Evolutionary conservation across 2,329 filamentous ascomycete species (phyloP).

Genomic region (Aspergillus felis): DNA sequence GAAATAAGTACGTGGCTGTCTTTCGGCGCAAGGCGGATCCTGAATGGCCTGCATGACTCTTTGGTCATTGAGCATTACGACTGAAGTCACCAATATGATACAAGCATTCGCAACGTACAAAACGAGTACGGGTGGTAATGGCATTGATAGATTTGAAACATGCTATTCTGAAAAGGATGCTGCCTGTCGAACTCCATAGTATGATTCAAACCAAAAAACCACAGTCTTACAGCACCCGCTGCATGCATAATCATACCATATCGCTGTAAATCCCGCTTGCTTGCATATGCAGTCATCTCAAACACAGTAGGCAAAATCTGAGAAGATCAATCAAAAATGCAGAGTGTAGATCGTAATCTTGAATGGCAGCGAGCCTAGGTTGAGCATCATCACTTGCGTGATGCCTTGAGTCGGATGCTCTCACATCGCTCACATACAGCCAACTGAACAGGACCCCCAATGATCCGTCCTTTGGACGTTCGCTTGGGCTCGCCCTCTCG

Average conservation of each 20-base stretch:
- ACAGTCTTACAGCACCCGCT: neutral
- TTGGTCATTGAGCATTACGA: too few species aligned
- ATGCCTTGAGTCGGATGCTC: constrained; percentile 59
- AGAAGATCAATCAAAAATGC: neutral
- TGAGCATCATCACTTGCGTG: constrained; percentile 11
- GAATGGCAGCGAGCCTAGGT: constrained; percentile 12
- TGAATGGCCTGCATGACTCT: constrained; percentile 52
- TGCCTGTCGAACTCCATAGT: neutral
- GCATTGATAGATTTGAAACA: neutral
- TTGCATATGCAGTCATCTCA: neutral
- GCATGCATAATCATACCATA: neutral
- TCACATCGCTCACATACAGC: constrained; percentile 62
- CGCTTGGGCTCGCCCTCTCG: constrained; percentile 49
- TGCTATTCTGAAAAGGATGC: neutral
- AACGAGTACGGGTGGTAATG: too few species aligned
- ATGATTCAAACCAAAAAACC: neutral
- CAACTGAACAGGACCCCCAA: constrained; percentile 49
- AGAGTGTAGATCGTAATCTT: neutral
- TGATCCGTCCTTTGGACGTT: constrained; percentile 44
- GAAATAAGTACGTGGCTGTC: constrained; percentile 84
- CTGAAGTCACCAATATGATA: too few species aligned
- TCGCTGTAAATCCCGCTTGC: neutral
- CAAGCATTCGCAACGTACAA: too few species aligned
- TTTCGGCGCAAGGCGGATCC: constrained; percentile 80
- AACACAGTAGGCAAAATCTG: neutral